Percentiles rank a stretch among this genome's conserved stretches.
Conservation (phyloP, 495 filamentous ascomycete genomes). For the Aspergillus nanangensis region DNA sequence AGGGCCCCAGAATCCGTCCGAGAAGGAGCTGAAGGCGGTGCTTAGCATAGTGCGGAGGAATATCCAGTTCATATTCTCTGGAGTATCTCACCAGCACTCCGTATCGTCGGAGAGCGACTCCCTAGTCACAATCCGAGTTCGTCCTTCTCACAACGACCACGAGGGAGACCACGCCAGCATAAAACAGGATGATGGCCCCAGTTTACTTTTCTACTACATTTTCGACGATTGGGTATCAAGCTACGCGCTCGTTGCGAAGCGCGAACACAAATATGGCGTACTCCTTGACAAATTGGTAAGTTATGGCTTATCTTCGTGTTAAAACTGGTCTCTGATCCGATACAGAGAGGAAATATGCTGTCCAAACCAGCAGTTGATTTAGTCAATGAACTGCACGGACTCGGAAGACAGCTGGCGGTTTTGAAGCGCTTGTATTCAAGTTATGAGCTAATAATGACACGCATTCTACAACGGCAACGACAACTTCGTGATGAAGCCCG, state of each 20-base stretch:
- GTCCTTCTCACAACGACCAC: slow-evolving; percentile 28
- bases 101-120: slow-evolving; percentile 40
- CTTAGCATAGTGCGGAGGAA: slow-evolving; percentile 61
- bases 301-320: no score
- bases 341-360: slow-evolving; percentile 52
- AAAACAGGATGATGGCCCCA: slow-evolving; percentile 59
- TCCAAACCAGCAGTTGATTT: slow-evolving; percentile 53
- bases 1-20: slow-evolving; percentile 18
- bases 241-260: slow-evolving; percentile 57
- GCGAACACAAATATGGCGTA: slow-evolving; percentile 57
- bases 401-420: slow-evolving; percentile 61
- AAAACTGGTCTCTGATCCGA: not conserved
- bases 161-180: slow-evolving; percentile 34
- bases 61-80: slow-evolving; percentile 63
- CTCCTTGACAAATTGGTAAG: slow-evolving; percentile 54
- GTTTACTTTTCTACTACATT: slow-evolving; percentile 78
- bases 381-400: slow-evolving; percentile 67
- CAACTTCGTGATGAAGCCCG: slow-evolving; percentile 34
- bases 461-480: slow-evolving; percentile 56
- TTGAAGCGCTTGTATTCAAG: slow-evolving; percentile 74
- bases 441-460: slow-evolving; percentile 73
- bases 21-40: slow-evolving; percentile 30
- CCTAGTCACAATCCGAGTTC: slow-evolving; percentile 47
- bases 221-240: slow-evolving; percentile 82
- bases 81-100: slow-evolving; percentile 54